Percentiles rank a stretch among this genome's conserved stretches.
These are phyloP conservation scores for Flagelloscypha sp. DNA, from an alignment of 768 basidiomycete genomes.

Conservation along the genomic window DNA sequence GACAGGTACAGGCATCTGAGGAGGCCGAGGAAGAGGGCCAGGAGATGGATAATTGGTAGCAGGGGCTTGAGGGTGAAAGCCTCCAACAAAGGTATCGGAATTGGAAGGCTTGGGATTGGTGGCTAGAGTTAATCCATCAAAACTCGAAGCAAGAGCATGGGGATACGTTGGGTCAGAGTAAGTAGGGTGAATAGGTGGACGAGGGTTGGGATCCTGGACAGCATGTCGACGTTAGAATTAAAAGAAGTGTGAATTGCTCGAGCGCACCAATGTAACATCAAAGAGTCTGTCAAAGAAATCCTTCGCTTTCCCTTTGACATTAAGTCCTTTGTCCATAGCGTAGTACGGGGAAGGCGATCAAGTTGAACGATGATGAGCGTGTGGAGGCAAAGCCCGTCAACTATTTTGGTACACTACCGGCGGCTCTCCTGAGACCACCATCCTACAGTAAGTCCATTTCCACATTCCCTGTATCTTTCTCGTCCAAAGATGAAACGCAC, in stretches of 20 bases:
- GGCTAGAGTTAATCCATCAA: slow-evolving; percentile 24
- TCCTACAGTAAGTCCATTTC: neutral
- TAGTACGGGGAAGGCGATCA: neutral
- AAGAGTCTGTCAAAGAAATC: slow-evolving; percentile 5
- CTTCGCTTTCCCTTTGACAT: slow-evolving; percentile 9
- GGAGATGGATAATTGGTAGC: slow-evolving; percentile 11
- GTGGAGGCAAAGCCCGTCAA: slow-evolving; percentile 5
- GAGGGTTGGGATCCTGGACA: neutral
- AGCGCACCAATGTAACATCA: slow-evolving; percentile 1
- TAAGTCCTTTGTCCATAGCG: slow-evolving; percentile 7
- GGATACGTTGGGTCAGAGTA: no score
- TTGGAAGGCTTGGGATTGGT: no score
- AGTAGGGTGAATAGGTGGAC: no score
- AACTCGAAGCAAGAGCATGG: slow-evolving; percentile 22
- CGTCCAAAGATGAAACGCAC: slow-evolving; percentile 42
- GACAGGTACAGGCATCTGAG: slow-evolving; percentile 31
- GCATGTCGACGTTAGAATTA: slow-evolving; percentile 5
- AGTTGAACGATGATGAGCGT: slow-evolving; percentile 7
- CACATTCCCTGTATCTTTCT: neutral
- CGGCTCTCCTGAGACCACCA: neutral
- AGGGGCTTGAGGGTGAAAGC: slow-evolving; percentile 26
- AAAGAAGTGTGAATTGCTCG: neutral
- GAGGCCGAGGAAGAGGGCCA: slow-evolving; percentile 16
- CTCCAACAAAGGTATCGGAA: no score
- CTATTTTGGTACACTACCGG: neutral